A percentile compares a stretch with the other conserved stretches of the same genome.
These are phyloP conservation scores for Penicillium paradoxum DNA, from an alignment of 495 filamentous ascomycete species.

Conservation along the genomic window DNA sequence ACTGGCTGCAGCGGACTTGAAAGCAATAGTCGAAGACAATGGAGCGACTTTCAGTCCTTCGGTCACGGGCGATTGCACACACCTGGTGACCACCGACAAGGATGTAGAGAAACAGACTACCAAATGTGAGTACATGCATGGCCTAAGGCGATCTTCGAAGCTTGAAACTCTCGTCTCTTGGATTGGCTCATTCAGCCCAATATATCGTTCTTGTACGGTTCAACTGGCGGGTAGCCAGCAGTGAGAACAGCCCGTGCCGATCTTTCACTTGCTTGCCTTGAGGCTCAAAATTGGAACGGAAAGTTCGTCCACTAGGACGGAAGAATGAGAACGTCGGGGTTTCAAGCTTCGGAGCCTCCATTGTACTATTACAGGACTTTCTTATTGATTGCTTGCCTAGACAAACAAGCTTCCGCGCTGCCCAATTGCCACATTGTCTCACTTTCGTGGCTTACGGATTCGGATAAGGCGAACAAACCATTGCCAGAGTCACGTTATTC, in stretches of 20 bases:
- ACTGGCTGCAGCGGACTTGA: constrained; percentile 31
- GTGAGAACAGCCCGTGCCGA: background rate
- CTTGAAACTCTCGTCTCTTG: background rate
- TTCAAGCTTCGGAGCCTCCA: background rate
- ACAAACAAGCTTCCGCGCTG: constrained; percentile 43
- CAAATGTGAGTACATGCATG: constrained; percentile 32
- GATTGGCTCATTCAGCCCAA: too few relatives aligned
- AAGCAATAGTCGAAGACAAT: constrained; percentile 35
- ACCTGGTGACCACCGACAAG: constrained; percentile 52
- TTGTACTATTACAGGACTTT: background rate
- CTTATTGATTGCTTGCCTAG: constrained; percentile 23
- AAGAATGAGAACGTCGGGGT: background rate
- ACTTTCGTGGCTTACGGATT: constrained; percentile 58
- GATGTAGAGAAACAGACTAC: constrained; percentile 47
- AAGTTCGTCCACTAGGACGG: background rate
- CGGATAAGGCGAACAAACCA: constrained; percentile 36
- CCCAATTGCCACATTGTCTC: constrained; percentile 52
- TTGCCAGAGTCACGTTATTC: constrained; percentile 40
- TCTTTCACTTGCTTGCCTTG: background rate
- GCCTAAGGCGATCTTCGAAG: background rate
- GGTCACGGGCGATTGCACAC: constrained; percentile 50
- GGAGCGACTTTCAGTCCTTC: constrained; percentile 46
- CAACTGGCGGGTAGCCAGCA: too few relatives aligned
- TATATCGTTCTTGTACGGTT: too few relatives aligned
- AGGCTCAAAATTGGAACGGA: too few relatives aligned